Base-by-base conservation (phyloP, 192 early-diverging fungal genomes). In the Backusella sp. region DNA sequence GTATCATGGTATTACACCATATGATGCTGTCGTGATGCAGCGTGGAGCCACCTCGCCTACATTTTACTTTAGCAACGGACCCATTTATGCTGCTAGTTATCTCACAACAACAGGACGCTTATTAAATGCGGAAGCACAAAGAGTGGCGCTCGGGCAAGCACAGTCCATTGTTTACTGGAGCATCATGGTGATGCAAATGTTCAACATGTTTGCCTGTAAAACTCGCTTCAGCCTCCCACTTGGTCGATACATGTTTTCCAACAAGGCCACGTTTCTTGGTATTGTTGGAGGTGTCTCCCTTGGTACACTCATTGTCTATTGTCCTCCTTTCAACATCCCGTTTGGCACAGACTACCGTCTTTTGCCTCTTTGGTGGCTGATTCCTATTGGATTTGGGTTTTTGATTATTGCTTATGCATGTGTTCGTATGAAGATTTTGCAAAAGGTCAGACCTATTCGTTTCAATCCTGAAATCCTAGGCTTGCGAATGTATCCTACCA, bases 171-270 rank as follows among this genome's bases (percentile, higher is more conserved):
- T 88, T 71, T 96, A 95, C 81, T 83, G 94, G 11, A 85, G 86
- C n/a, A 86, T 99, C 28, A 85, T 96, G 86, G 91, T 96, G 79
- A 86, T 91, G 84, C 97, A 99, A 79, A 90, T 94, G 73, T 97
- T 96, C 88, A 99, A 99, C 85, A 77, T 96, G 87, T 98, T 99
- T 81, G 93, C 93, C n/a, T 94, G 92, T 85, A 99, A 98, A 88
- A 90, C 92, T 46, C 56, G 74, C 19, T 79, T 66, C 21, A 75
- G 70, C 21, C 72, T 95, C 68, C 95, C 95, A 23, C 91, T 96
- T 77, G 93, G 94, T 6, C 83, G 76, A 73, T 92, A 92, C 82
- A 93, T 95, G 87, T 93, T 96, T 84, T 82, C 88, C 49, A 99
- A 99, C 89, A 75, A 74, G 19, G 79, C 82, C 19, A 91, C 88